Evolutionary conservation across 768 basidiomycete species (phyloP), one percentile per base, ranked within the genome.

Genomic region (Boletus reticulatus): DNA sequence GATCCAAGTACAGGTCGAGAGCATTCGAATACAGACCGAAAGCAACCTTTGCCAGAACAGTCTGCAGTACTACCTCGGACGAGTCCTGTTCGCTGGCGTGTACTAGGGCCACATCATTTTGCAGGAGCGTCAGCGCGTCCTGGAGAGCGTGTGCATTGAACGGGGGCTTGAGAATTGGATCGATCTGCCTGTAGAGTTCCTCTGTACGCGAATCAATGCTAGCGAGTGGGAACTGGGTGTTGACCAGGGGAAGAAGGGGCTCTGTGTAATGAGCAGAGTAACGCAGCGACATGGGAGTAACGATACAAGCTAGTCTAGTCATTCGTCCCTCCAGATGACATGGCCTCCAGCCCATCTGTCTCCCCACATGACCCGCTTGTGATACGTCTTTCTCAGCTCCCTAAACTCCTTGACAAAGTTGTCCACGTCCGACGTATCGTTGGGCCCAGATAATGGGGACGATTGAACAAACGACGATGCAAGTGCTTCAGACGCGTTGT

Each of bases 291-390:
- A 66, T 62, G 52, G 46, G 53, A 19, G 53, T 63, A 44, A 29
- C n/a, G 32, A 29, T 36, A 55, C 56, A 43, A 57, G 39, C 36
- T 37, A 37, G 36, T 37, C 36, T 13, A 37, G 36, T 56, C 39
- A 68, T 22, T 87, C 80, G 48, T 92, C 89, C 60, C 85, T 78
- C 94, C 94, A 97, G 29, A 81, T 78, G 8, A 98, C 93, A 62
- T 92, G 87, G 3, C 91, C 92, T 34, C 82, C 79, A 1, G 84
- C 77, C 93, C 95, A 98, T 62, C 87, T 78, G 67, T 94, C 90
- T 17, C 85, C 84, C 90, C 92, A 97, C 68, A 96, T 86, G 3
- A 85, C 86, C 17, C 95, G 80, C 72, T 96, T 97, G 70, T 98
- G 95, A 71, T 94, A 98, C n/a, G 80, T 79, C 73, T 92, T 95